Base-by-base conservation (phyloP, 1,284 basidiomycete species). In the Coniferiporia weirii region DNA sequence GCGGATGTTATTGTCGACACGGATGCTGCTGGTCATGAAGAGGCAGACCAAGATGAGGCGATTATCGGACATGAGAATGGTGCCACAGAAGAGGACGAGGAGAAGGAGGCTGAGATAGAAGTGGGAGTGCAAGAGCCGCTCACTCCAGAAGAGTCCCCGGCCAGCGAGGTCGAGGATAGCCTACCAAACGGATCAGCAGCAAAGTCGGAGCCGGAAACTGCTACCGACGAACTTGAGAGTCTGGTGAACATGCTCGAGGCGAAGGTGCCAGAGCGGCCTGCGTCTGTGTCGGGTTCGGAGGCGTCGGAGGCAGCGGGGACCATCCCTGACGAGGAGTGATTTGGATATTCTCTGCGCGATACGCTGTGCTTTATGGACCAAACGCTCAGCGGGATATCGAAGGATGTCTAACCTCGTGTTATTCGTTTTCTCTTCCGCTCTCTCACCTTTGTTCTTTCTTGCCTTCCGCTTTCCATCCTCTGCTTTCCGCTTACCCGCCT, bases 251-350 rank as follows among this genome's bases (percentile, higher is more conserved):
- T 62, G 61, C 49, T 62, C 13, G 52, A 59, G 48, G 34, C 51
- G 32, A 57, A 57, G 15, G 49, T 51, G 43, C 20, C 57, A 12
- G 19, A 17, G 22, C 45, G 52, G 12, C 34, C 52, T 19, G 36
- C 53, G 22, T 59, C 61, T n/a, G 34, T 34, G 4, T 10, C 43
- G 13, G 43, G 45, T 19, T 32, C 34, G 10, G 10, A 43, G 22
- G 40, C 32, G 8, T 34, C 45, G 9, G 53, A 54, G n/a, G 46
- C 52, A 9, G 44, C 50, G n/a, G 60, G 49, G 12, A 52, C 38
- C 17, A 62, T 62, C 38, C 61, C 61, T 38, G 61, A 62, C 50
- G 61, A 62, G 19, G 57, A 62, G 9, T 59, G 17, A 54, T 32
- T 40, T 3, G 38, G 38, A 7, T 40, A 15, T 12, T 40, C 15